Percentiles rank a stretch among this genome's conserved stretches.
phyloP scores from a whole-genome alignment of 23 red algal species.

The Gracilaria vermiculophylla region DNA sequence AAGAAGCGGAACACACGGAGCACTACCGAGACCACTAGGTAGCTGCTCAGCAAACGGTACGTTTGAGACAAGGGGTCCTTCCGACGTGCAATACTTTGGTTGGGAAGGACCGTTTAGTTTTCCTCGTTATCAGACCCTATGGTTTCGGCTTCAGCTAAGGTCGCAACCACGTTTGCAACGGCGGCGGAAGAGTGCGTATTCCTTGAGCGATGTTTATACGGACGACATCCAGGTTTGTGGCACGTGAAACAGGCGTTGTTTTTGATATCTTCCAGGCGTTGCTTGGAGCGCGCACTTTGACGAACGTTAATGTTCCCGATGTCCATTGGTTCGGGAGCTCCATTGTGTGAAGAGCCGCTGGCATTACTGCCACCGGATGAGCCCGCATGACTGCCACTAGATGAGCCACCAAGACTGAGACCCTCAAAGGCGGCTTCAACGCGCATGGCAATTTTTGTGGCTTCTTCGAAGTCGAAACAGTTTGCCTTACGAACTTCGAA shows the following conservation, averaged over 20 bases:
- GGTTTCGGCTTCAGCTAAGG: no score
- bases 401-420: no score
- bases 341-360: no score
- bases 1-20: not conserved
- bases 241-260: not conserved
- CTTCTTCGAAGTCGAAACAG: not conserved
- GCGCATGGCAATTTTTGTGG: not conserved
- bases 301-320: not conserved
- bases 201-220: not conserved
- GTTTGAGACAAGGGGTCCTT: not conserved
- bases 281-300: not conserved
- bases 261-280: not conserved
- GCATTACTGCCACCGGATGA: no score
- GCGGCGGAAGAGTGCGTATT: no score
- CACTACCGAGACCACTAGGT: not conserved
- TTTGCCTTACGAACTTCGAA: not conserved
- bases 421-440: not conserved
- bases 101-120: no score
- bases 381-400: no score
- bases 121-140: no score
- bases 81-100: not conserved
- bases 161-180: no score
- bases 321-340: no score
- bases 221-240: not conserved
- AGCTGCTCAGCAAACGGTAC: not conserved